These are phyloP conservation scores for Phoma herbarum DNA, from an alignment of 2,329 filamentous ascomycete species.

Conservation along the genomic window DNA sequence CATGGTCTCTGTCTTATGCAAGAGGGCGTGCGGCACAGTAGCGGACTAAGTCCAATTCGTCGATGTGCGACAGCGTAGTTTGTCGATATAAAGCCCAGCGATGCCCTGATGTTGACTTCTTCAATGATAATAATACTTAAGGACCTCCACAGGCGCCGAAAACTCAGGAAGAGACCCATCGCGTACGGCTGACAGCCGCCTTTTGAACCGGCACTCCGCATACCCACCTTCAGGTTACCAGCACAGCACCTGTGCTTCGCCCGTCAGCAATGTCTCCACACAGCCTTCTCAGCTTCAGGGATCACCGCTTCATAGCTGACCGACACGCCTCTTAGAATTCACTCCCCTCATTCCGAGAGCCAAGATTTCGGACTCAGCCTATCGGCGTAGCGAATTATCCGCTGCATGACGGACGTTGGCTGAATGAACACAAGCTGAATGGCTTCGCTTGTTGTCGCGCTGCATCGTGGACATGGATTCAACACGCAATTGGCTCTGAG, in stretches of 20 bases:
- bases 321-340: conserved; percentile 16
- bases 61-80: conserved; percentile 1
- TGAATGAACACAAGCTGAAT: conserved; percentile 16
- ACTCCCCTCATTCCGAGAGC: background rate
- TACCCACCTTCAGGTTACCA: conserved; percentile 8
- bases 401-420: conserved; percentile 14
- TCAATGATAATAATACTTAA: background rate
- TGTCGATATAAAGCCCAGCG: background rate
- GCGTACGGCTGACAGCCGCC: conserved; percentile 16
- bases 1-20: conserved; percentile 16
- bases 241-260: conserved; percentile 11
- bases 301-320: conserved; percentile 13
- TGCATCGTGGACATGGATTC: conserved; percentile 6
- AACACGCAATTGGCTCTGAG: conserved; percentile 3
- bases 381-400: background rate
- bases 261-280: conserved; percentile 20
- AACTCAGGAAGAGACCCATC: conserved; percentile 8
- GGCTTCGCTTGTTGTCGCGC: conserved; percentile 18
- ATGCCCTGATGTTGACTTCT: background rate
- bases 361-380: conserved; percentile 2
- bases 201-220: conserved; percentile 14
- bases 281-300: conserved; percentile 16
- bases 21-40: background rate
- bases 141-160: background rate
- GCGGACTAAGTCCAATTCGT: background rate